Conservation (phyloP, 2,329 filamentous ascomycete species). For the Tolypocladium inflatum region DNA sequence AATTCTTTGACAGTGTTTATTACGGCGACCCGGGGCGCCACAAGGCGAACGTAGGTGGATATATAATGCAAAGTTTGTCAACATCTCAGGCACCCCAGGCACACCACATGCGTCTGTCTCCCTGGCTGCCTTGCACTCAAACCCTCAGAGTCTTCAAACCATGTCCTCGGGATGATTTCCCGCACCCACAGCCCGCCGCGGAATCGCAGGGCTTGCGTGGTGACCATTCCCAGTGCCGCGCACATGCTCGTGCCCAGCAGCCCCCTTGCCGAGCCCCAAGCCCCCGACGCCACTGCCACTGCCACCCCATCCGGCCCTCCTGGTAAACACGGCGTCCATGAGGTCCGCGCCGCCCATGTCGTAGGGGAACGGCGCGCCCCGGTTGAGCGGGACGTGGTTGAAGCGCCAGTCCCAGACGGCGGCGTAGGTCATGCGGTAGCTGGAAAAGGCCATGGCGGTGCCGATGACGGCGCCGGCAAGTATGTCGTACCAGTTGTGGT, state of each 20-base stretch:
- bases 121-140: neutral
- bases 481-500: conserved; percentile 70
- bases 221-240: neutral
- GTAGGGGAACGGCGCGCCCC: conserved; percentile 21
- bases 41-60: neutral
- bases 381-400: conserved; percentile 55
- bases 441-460: conserved; percentile 52
- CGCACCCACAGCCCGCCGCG: neutral
- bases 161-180: neutral
- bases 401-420: conserved; percentile 58
- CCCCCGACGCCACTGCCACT: conserved; percentile 1
- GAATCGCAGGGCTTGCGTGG: neutral
- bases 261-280: neutral
- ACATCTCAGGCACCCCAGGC: neutral
- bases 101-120: neutral
- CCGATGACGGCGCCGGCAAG: conserved; percentile 57
- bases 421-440: conserved; percentile 60
- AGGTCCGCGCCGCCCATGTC: neutral
- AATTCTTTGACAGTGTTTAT: neutral
- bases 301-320: conserved; percentile 2
- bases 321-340: conserved; percentile 4
- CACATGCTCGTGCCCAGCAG: neutral
- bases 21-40: too few species aligned
- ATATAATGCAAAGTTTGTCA: neutral
- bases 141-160: neutral